Evolutionary conservation across 225 moss, liverwort and hornwort species (phyloP), one percentile per base, ranked within the genome.

Genomic region (Bryoerythrophyllum caledonicum): DNA sequence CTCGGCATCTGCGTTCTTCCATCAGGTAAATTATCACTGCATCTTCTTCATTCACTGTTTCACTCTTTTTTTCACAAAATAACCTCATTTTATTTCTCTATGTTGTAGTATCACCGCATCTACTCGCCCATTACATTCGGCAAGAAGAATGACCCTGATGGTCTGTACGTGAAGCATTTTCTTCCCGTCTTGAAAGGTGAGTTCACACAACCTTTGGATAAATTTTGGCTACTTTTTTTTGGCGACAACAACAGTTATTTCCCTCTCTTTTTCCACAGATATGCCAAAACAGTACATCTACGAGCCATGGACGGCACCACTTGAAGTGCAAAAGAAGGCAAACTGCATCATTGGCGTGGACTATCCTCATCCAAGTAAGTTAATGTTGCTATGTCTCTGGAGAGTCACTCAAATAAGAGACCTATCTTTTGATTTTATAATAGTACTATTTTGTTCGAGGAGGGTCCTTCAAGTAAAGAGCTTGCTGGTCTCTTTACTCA

Each of bases 81-180:
- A 2, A 53, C 14, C 55, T 41, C n/a, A n/a, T 35, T 71, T 71
- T 82, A 41, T 55, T 49, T 19, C 84, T n/a, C n/a, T n/a, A n/a
- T n/a, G n/a, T n/a, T n/a, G 84, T 85, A 99, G 95, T 99, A 99
- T 75, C 99, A 99, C 79, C 95, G 99, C 38, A 95, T 99, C 57
- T 99, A 95, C 70, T 99, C 99, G 5, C 99, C 99, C 1, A 61
- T 91, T 10, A 83, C 95, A 40, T 99, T 99, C 79, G 95, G 70
- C 38, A 93, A 95, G 83, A 99, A 95, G 72, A 85, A 99, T 67
- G 99, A 99, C 76, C 89, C 93, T 8, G 90, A 99, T 19, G 99
- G 99, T 21, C 84, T 82, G 13, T 99, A 93, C 68, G 90, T 99
- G 61, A 91, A 86, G 58, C 93, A 92, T 73, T 99, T 99, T 67